Conservation (phyloP, 2,329 filamentous ascomycete species). For the Aspergillus hiratsukae region DNA sequence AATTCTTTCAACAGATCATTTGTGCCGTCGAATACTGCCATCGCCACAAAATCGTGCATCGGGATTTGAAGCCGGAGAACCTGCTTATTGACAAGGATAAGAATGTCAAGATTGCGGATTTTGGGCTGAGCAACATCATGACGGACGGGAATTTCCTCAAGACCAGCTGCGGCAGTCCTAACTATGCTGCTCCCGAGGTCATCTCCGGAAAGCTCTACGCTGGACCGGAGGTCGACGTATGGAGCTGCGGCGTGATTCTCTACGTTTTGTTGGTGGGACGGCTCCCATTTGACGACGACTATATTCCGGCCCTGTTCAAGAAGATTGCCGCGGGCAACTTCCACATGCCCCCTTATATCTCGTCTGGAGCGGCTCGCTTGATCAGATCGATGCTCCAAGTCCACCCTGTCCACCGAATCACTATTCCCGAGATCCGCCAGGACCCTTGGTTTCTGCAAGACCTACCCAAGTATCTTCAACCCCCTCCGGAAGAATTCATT, state of each 20-base stretch:
- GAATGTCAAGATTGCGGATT: constrained; percentile 99
- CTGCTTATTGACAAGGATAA: constrained; percentile 88
- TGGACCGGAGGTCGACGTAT: constrained; percentile 95
- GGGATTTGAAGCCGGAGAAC: constrained; percentile 96
- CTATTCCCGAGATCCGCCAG: constrained; percentile 85
- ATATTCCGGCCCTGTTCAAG: constrained; percentile 94
- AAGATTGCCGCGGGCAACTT: constrained; percentile 96
- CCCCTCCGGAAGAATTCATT: constrained; percentile 84
- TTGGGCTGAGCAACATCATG: constrained; percentile 99
- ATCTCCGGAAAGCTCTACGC: constrained; percentile 97
- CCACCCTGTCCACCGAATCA: constrained; percentile 89
- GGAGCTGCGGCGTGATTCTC: constrained; percentile 60
- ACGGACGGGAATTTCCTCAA: constrained; percentile 98
- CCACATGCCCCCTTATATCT: constrained; percentile 86
- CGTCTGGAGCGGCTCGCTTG: constrained; percentile 65
- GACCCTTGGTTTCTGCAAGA: constrained; percentile 93
- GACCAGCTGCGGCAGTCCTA: constrained; percentile 95
- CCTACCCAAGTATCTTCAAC: constrained; percentile 78
- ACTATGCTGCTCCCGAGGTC: constrained; percentile 96
- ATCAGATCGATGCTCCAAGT: constrained; percentile 94
- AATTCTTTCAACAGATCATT: constrained; percentile 98
- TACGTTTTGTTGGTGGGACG: constrained; percentile 62
- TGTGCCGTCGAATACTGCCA: constrained; percentile 99
- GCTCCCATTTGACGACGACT: constrained; percentile 95
- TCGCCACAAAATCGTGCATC: constrained; percentile 96